Evolutionary conservation across 345 rosid genomes (phyloP).

Genomic region (Populus davidiana): DNA sequence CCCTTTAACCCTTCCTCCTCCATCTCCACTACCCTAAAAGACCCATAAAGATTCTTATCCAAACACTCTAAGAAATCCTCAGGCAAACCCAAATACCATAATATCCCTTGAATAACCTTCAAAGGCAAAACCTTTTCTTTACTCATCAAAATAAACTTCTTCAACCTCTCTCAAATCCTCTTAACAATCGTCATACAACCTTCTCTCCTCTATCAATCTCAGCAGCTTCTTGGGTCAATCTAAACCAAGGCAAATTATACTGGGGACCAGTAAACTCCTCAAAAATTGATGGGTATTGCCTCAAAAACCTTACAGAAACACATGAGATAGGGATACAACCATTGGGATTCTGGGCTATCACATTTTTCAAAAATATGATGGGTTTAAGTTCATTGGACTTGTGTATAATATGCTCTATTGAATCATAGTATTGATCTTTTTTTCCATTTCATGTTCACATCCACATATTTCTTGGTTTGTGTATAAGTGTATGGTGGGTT

Average conservation of each 20-base stretch:
- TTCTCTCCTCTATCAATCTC: slow-evolving; percentile 58
- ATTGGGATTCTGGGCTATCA: slow-evolving; percentile 43
- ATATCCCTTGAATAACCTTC: slow-evolving; percentile 72
- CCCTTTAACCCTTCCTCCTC: slow-evolving; percentile 74
- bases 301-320: slow-evolving; percentile 62
- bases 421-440: slow-evolving; percentile 61
- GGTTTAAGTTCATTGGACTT: slow-evolving; percentile 62
- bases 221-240: slow-evolving; percentile 63
- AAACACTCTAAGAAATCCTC: slow-evolving; percentile 45
- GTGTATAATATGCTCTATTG: slow-evolving; percentile 69
- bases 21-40: slow-evolving; percentile 62
- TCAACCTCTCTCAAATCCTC: slow-evolving; percentile 57
- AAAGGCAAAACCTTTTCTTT: slow-evolving; percentile 62
- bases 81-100: slow-evolving; percentile 82
- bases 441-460: slow-evolving; percentile 93
- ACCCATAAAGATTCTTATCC: slow-evolving; percentile 41
- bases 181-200: slow-evolving; percentile 38
- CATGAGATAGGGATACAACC: slow-evolving; percentile 66
- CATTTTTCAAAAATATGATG: slow-evolving; percentile 61
- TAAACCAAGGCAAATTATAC: slow-evolving; percentile 84
- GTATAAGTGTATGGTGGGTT: slow-evolving; percentile 14
- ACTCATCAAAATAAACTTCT: slow-evolving; percentile 68
- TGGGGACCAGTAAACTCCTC: slow-evolving; percentile 74
- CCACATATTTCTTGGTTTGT: slow-evolving; percentile 51
- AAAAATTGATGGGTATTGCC: slow-evolving; percentile 71